These are phyloP conservation scores for Allium cepa DNA, from an alignment of 106 monocot species.

Conservation along the genomic window DNA sequence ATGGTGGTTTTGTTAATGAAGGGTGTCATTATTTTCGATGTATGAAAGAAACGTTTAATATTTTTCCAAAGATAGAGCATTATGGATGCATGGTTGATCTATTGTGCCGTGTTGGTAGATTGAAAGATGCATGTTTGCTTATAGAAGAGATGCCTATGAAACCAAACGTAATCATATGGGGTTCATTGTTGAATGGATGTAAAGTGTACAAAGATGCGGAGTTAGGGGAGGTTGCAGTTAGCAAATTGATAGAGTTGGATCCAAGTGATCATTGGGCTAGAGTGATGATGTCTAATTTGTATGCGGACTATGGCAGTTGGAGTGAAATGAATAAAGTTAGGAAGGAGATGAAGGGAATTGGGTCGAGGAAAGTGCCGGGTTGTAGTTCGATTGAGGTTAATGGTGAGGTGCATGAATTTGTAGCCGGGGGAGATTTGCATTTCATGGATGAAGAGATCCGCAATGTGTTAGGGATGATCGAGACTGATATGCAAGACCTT, in stretches of 20 bases:
- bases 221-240: constrained; percentile 24
- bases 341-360: constrained; percentile 23
- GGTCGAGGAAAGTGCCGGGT: constrained; percentile 27
- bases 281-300: constrained; percentile 32
- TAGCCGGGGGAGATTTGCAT: constrained; percentile 21
- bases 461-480: constrained; percentile 8
- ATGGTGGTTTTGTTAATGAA: constrained; percentile 14
- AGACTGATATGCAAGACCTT: constrained; percentile 16
- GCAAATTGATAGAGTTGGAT: constrained; percentile 18
- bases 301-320: constrained; percentile 20
- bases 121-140: constrained; percentile 18
- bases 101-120: constrained; percentile 11
- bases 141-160: constrained; percentile 19
- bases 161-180: constrained; percentile 22
- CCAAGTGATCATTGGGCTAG: constrained; percentile 22
- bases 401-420: constrained; percentile 39
- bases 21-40: constrained; percentile 8
- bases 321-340: constrained; percentile 15
- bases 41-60: constrained; percentile 9
- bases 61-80: constrained; percentile 20
- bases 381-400: constrained; percentile 40
- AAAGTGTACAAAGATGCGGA: constrained; percentile 17
- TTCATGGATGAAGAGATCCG: constrained; percentile 13
- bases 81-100: constrained; percentile 34
- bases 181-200: constrained; percentile 16